phyloP scores from a whole-genome alignment of 139 green algal genomes.

The Coelastrella sp. region DNA sequence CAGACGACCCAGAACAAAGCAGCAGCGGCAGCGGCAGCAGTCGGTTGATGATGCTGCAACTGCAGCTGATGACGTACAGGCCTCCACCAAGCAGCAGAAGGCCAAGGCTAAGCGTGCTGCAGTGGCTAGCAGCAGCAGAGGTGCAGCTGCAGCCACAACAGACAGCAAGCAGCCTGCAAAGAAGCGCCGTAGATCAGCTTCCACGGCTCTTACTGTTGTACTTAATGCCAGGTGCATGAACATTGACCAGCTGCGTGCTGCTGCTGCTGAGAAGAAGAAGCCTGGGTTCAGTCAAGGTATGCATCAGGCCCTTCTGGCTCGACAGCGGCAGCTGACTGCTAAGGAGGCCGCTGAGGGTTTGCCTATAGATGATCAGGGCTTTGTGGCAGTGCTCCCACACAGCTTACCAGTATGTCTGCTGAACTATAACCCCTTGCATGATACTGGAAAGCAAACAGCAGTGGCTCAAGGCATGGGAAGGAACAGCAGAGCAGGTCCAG shows the following conservation, averaged over 20 bases:
- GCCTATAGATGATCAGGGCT: background rate
- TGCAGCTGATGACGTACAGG: background rate
- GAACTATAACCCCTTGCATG: background rate
- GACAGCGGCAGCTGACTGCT: background rate
- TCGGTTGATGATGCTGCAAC: background rate
- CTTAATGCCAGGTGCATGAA: background rate
- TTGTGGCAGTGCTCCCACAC: background rate
- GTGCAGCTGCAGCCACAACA: background rate
- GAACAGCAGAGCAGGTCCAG: background rate
- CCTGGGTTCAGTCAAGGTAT: background rate
- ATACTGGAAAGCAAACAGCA: background rate
- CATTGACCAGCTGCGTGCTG: background rate
- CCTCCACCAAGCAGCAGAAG: conserved; percentile 38
- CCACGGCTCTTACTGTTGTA: background rate
- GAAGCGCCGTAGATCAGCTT: background rate
- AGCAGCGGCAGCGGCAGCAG: conserved; percentile 5
- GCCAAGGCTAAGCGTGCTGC: background rate
- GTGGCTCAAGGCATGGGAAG: too few species aligned
- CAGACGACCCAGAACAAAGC: background rate
- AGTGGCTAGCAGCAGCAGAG: conserved; percentile 9
- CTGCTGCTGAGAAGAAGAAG: background rate
- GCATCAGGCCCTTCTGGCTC: background rate
- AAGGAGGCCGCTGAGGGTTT: background rate
- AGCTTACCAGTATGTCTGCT: background rate
- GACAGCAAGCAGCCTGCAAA: conserved; percentile 2